Evolutionary conservation across 1,284 basidiomycete genomes (phyloP), one percentile per base, ranked within the genome.

Genomic region (Afroboletus lepidellus): DNA sequence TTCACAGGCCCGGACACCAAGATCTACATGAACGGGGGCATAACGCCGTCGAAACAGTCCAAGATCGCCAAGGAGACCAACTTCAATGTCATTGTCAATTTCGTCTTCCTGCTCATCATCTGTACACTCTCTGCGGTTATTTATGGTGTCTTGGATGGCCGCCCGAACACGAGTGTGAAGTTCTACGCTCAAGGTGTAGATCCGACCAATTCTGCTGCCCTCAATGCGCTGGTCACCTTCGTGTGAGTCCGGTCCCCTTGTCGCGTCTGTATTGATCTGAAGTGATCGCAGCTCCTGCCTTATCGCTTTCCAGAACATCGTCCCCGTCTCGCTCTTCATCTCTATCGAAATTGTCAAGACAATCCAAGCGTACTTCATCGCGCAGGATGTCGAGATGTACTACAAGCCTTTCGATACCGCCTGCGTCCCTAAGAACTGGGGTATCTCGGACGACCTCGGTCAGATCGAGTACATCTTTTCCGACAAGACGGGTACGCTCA

Each of bases 11-110:
- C 84, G 3, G 95, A 99, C 72, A 95, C 95, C 46, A 99, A 98
- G 80, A 98, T 98, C 67, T 96, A 98, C 90, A 75, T 98, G 59
- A 99, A 98, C 63, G 92, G 92, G 34, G 94, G 94, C 23, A 87
- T 86, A 16, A 94, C 92, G 0, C 92, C 92, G 1, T 93, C 91
- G 18, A 98, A 98, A 67, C 88, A 92, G 51, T 90, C 87, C 63
- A 98, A 97, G 78, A 97, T 98, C 65, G 94, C 98, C 74, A 90
- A 85, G 74, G 95, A 98, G 77, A 98, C 96, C n/a, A 98, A 97
- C 70, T 96, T 94, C 79, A 98, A 98, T 67, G 95, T 98, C 60
- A 75, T 95, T 49, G 91, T 96, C 77, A 98, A 98, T 73, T 98
- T 98, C 65, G 72, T 82, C 49, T 73, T 98, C 53, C 77, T 98